Evolutionary conservation across 257 asterid genomes (phyloP).

Genomic region (Jaltomata sinuosa): DNA sequence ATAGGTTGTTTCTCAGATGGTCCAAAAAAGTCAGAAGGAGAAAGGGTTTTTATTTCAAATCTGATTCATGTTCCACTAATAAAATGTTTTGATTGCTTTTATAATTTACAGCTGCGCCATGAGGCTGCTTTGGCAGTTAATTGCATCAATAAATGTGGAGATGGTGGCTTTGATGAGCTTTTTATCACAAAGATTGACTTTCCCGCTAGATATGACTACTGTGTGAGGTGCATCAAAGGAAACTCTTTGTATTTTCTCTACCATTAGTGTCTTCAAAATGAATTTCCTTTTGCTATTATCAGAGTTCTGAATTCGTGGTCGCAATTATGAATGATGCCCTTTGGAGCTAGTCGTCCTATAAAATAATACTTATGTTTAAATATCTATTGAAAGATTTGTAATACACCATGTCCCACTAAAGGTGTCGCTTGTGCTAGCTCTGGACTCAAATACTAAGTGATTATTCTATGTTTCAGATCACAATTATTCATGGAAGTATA

Average conservation of each 20-base stretch:
- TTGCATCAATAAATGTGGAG: constrained; percentile 67
- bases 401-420: background rate
- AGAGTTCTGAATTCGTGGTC: background rate
- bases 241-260: background rate
- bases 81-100: background rate
- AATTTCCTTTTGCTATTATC: background rate
- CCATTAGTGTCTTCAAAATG: background rate
- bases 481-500: background rate
- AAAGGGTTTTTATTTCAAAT: background rate
- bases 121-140: constrained; percentile 68
- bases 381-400: background rate
- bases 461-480: background rate
- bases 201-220: constrained; percentile 78
- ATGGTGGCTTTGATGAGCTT: constrained; percentile 75
- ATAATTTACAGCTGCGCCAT: constrained; percentile 46
- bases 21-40: background rate
- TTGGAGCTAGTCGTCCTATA: background rate
- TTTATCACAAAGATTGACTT: constrained; percentile 70
- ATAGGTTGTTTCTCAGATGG: background rate
- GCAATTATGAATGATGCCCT: background rate
- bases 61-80: background rate
- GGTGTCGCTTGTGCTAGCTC: no score
- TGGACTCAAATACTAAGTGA: background rate
- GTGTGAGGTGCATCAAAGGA: constrained; percentile 47
- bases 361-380: background rate